Conservation (phyloP, 352 stramenopile species). For the Phytophthora pseudosyringae region DNA sequence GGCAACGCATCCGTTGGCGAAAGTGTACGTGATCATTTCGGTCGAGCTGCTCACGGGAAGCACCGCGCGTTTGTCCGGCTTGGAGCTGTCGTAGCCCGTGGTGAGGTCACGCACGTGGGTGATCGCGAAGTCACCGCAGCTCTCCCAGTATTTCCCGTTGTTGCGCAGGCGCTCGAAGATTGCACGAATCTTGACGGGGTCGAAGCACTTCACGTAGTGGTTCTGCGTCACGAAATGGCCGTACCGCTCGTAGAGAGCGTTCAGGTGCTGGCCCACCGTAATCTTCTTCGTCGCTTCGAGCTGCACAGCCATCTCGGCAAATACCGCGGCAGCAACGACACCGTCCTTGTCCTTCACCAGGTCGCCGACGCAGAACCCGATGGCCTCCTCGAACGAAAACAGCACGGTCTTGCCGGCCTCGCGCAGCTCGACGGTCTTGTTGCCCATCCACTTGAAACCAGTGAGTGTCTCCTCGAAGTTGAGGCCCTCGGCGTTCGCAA, state of each 20-base stretch:
- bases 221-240: slow-evolving; percentile 98
- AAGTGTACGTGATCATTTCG: slow-evolving; percentile 98
- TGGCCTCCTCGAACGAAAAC: slow-evolving; percentile 98
- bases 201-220: slow-evolving; percentile 97
- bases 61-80: slow-evolving; percentile 87
- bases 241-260: slow-evolving; percentile 93
- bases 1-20: slow-evolving; percentile 95
- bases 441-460: slow-evolving; percentile 99
- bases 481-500: slow-evolving; percentile 93
- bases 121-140: slow-evolving; percentile 86
- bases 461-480: slow-evolving; percentile 98
- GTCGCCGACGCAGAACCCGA: slow-evolving; percentile 97
- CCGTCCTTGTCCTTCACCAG: slow-evolving; percentile 99
- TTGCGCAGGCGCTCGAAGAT: slow-evolving; percentile 95
- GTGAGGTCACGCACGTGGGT: slow-evolving; percentile 88
- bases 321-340: slow-evolving; percentile 92
- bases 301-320: slow-evolving; percentile 90
- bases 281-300: slow-evolving; percentile 53
- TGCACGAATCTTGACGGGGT: slow-evolving; percentile 80
- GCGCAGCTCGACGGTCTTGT: slow-evolving; percentile 83
- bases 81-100: slow-evolving; percentile 87
- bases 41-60: slow-evolving; percentile 93
- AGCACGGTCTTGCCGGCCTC: slow-evolving; percentile 92
- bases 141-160: slow-evolving; percentile 84
- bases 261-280: slow-evolving; percentile 79